A percentile compares a stretch with the other conserved stretches of the same genome.
phyloP scores from a whole-genome alignment of 2,329 filamentous ascomycete genomes.

The Leptographium galeiforme region DNA sequence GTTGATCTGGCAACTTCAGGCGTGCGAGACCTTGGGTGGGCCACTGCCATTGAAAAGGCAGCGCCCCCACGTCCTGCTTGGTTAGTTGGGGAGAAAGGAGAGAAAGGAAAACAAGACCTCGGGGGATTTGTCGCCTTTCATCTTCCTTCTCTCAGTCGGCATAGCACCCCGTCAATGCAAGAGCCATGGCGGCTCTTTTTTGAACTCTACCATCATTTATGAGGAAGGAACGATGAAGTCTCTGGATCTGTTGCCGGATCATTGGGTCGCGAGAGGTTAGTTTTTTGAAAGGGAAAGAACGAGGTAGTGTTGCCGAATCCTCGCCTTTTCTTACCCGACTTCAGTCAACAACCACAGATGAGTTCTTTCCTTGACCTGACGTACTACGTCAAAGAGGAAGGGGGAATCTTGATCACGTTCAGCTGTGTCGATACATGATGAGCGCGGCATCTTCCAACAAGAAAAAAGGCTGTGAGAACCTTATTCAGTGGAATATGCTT shows the following conservation, averaged over 20 bases:
- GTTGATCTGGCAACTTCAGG: background rate
- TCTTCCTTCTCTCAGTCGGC: background rate
- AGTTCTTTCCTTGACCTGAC: background rate
- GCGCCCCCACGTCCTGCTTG: background rate
- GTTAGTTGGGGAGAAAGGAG: background rate
- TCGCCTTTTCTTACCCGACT: background rate
- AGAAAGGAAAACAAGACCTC: background rate
- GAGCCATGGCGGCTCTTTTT: background rate
- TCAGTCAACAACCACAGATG: background rate
- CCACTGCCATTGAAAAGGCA: background rate
- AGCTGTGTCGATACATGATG: background rate
- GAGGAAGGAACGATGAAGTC: background rate
- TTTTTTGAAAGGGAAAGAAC: background rate
- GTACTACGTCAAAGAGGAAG: background rate
- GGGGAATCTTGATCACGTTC: background rate
- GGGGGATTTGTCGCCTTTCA: background rate
- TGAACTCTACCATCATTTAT: no score
- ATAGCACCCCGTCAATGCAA: background rate
- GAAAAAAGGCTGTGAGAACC: background rate
- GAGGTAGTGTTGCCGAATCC: background rate
- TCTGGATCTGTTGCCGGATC: background rate
- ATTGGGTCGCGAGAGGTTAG: background rate
- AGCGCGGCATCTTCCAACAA: background rate
- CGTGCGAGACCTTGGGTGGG: background rate
- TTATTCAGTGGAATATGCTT: background rate